Conservation (phyloP, 345 rosid species). For the Boechera stricta region DNA sequence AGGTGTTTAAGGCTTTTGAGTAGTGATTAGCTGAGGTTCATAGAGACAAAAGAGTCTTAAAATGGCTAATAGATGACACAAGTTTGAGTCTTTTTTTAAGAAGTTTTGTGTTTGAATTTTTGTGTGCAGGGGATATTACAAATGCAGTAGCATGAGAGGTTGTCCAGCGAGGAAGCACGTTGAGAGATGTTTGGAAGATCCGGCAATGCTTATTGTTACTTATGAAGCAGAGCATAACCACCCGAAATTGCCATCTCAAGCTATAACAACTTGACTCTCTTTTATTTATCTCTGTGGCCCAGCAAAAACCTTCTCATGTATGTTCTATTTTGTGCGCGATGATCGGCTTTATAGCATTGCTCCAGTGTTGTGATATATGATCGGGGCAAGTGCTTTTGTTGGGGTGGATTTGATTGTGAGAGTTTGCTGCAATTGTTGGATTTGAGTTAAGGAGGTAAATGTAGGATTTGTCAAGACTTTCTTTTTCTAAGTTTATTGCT, state of each 20-base stretch:
- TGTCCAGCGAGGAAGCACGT: conserved; percentile 99
- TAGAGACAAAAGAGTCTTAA: background rate
- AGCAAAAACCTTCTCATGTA: conserved; percentile 16
- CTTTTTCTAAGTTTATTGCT: conserved; percentile 26
- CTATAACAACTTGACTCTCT: conserved; percentile 58
- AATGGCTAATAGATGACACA: conserved; percentile 2
- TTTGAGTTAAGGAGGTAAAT: conserved; percentile 22
- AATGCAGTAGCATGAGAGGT: conserved; percentile 98
- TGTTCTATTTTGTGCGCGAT: conserved; percentile 15
- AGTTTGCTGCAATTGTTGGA: conserved; percentile 29
- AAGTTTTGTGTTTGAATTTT: conserved; percentile 14
- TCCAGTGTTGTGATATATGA: conserved; percentile 31
- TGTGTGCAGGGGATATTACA: conserved; percentile 87
- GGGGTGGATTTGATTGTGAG: conserved; percentile 22
- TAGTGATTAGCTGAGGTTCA: background rate
- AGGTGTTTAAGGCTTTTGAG: background rate
- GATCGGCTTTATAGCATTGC: conserved; percentile 18
- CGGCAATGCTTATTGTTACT: conserved; percentile 89
- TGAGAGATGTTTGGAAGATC: conserved; percentile 92
- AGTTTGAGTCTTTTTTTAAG: conserved; percentile 13
- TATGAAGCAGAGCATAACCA: conserved; percentile 99
- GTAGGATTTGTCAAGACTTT: conserved; percentile 27
- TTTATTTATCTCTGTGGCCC: conserved; percentile 8
- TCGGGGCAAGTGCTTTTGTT: conserved; percentile 18
- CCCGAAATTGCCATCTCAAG: conserved; percentile 65